Evolutionary conservation across 345 rosid species (phyloP).

Genomic region (Nasturtium officinale): DNA sequence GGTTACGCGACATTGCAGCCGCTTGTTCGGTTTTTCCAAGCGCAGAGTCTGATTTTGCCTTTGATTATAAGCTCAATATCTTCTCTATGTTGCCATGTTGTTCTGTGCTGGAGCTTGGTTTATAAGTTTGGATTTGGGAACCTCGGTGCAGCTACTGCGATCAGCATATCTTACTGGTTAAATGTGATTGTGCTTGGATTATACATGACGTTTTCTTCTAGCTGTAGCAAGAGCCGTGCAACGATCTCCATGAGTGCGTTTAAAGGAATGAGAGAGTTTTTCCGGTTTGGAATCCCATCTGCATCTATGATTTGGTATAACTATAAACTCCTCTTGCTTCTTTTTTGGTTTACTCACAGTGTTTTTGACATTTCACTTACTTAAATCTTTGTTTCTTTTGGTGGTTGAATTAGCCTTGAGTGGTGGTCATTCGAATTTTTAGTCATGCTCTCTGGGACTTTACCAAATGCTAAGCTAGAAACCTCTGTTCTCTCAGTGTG

Average conservation of each 20-base stretch:
- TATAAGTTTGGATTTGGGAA: slow-evolving; percentile 52
- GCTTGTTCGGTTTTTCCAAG: slow-evolving; percentile 56
- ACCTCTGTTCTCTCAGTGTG: slow-evolving; percentile 86
- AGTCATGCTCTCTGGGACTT: slow-evolving; percentile 74
- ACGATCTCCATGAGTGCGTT: slow-evolving; percentile 51
- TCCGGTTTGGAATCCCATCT: slow-evolving; percentile 71
- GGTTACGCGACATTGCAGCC: slow-evolving; percentile 66
- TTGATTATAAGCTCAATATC: slow-evolving; percentile 56
- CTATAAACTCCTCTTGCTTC: not conserved
- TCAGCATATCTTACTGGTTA: slow-evolving; percentile 57
- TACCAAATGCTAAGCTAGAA: slow-evolving; percentile 86
- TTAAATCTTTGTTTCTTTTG: slow-evolving; percentile 7
- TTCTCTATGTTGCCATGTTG: slow-evolving; percentile 50
- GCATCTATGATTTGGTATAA: slow-evolving; percentile 72
- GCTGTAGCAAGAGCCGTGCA: slow-evolving; percentile 53
- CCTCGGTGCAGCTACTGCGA: slow-evolving; percentile 57
- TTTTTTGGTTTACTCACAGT: not conserved
- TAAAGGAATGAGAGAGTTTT: slow-evolving; percentile 56
- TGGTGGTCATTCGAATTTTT: slow-evolving; percentile 98
- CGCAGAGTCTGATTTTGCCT: slow-evolving; percentile 59
- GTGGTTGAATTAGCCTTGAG: slow-evolving; percentile 61
- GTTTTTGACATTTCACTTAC: not conserved
- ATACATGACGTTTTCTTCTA: slow-evolving; percentile 53
- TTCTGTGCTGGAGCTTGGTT: slow-evolving; percentile 64
- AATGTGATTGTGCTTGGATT: slow-evolving; percentile 54